These are phyloP conservation scores for Trichoderma virens DNA, from an alignment of 495 filamentous ascomycete genomes.

Conservation along the genomic window DNA sequence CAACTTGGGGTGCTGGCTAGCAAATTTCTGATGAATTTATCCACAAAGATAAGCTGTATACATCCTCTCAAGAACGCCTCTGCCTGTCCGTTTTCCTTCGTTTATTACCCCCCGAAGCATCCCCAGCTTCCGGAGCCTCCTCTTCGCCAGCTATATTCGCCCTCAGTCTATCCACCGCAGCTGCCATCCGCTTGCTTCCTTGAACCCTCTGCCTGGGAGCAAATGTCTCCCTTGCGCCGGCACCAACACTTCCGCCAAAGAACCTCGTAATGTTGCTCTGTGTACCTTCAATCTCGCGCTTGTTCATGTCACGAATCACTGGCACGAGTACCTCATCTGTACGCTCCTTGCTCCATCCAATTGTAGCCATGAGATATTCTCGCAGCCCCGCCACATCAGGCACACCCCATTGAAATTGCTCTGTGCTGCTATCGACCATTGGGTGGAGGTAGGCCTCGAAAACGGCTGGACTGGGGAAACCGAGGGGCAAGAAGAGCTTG, in stretches of 20 bases:
- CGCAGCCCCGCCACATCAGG: constrained; percentile 83
- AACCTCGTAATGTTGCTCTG: constrained; percentile 94
- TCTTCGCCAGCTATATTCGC: constrained; percentile 23
- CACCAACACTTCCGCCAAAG: constrained; percentile 46
- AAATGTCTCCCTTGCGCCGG: constrained; percentile 54
- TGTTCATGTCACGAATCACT: constrained; percentile 91
- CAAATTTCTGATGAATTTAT: too few species aligned
- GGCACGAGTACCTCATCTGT: constrained; percentile 94
- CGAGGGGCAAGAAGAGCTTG: constrained; percentile 75
- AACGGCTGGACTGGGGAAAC: constrained; percentile 64
- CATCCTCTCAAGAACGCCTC: not conserved
- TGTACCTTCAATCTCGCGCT: constrained; percentile 74
- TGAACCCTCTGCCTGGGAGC: constrained; percentile 62
- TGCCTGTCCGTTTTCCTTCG: constrained; percentile 16
- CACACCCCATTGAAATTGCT: constrained; percentile 87
- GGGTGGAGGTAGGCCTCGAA: constrained; percentile 77
- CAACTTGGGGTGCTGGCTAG: too few species aligned
- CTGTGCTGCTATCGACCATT: constrained; percentile 70
- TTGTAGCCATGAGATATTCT: constrained; percentile 82
- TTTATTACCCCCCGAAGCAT: constrained; percentile 14
- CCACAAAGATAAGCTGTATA: too few species aligned
- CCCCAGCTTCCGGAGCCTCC: constrained; percentile 14
- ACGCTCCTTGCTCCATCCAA: constrained; percentile 84
- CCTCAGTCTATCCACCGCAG: constrained; percentile 62
- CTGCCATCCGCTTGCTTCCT: constrained; percentile 75